Evolutionary conservation across 305 asterid genomes (phyloP), one percentile per base, ranked within the genome.

Genomic region (Petunia hybrid): DNA sequence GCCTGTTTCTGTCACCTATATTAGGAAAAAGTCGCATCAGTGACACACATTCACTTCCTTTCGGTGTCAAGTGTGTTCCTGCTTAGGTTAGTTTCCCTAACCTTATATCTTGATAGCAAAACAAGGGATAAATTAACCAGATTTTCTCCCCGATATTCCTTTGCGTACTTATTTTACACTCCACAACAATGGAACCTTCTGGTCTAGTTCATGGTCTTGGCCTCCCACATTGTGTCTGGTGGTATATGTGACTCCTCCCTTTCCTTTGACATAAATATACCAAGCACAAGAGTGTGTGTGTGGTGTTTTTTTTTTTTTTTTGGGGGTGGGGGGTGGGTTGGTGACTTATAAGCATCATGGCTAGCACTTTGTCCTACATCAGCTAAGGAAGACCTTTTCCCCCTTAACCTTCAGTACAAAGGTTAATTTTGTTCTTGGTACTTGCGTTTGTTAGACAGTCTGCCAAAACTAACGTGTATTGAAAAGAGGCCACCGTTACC

Each of bases 161-260:
- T 70, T 8, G 4, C 2, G 22, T 22, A 59, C 59, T 70, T 45
- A 70, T 22, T 38, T 43, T 69, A 73, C 63, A 35, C 51, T 51
- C 78, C 45, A 70, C 41, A 45, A 70, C 77, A 45, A 22, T 70
- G 59, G 5, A 9, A 70, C 12, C 77, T 12, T 71, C 45, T 35
- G 62, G 78, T 70, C 62, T 35, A 73, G 46, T 48, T 74, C 78
- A 74, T 74, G 78, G 14, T 35, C 4, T 74, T 53, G 63, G 41
- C 42, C 14, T 73, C 12, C 46, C 7, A 16, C 63, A 46, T 8
- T 1, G 63, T 73, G 46, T 36, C 78, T 5, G 78, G 43, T 8
- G 1, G 78, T 35, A 13, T 51, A 31, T 53, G 6, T 51, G 36
- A 8, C 77, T 51, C 62, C 43, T 35, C 36, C 73, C 55, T 51